Evolutionary conservation across 2,329 filamentous ascomycete species (phyloP).

Genomic region (Aspergillus pseudoviridinutans): DNA sequence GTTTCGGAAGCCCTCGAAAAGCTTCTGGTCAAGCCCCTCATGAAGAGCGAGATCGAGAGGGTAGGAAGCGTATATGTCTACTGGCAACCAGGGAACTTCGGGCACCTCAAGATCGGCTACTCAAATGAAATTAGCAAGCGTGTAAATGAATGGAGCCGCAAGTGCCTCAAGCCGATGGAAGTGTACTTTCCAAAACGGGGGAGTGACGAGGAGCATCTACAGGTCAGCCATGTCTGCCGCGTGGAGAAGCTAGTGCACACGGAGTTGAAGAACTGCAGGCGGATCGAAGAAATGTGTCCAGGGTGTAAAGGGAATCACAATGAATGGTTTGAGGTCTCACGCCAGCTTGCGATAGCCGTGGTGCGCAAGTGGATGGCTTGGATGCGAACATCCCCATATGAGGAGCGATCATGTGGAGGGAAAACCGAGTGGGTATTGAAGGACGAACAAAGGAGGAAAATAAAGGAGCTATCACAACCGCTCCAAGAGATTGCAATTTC

Average conservation of each 20-base stretch:
- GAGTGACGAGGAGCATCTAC: background rate
- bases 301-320: background rate
- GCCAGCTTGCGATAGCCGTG: background rate
- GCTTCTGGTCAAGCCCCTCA: no score
- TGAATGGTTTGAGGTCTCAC: constrained; percentile 3
- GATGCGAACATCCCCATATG: constrained; percentile 2
- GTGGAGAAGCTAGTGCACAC: constrained; percentile 4
- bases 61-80: background rate
- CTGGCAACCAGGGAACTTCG: constrained; percentile 1
- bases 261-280: background rate
- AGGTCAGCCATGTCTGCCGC: background rate
- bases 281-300: background rate
- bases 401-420: background rate
- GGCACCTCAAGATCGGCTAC: constrained; percentile 4
- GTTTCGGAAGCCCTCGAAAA: no score
- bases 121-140: background rate
- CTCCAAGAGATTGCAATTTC: no score
- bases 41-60: no score
- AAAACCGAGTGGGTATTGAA: background rate
- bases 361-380: constrained; percentile 4
- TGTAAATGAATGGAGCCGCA: background rate
- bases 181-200: background rate
- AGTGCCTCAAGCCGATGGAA: background rate
- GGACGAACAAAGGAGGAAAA: background rate
- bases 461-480: no score